Conservation (phyloP, 73 alveolate genomes). For the Paramecium biaurelia region DNA sequence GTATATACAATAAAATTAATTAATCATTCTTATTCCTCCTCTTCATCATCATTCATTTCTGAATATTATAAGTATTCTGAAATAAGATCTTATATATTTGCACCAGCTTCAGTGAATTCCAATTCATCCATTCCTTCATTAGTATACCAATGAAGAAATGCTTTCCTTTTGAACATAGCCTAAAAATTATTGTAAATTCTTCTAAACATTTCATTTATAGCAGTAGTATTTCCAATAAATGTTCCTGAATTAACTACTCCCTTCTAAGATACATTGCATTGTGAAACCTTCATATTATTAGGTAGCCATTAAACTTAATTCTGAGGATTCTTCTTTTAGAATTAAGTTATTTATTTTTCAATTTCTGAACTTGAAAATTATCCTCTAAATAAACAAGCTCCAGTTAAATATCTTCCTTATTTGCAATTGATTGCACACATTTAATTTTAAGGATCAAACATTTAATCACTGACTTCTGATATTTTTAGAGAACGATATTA, state of each 20-base stretch:
- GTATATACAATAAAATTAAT: background rate
- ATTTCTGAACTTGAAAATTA: slow-evolving; percentile 72
- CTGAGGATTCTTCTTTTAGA: slow-evolving; percentile 77
- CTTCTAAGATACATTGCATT: slow-evolving; percentile 49
- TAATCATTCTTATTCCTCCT: background rate
- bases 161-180: slow-evolving; percentile 69
- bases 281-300: background rate
- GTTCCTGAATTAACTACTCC: slow-evolving; percentile 34
- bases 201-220: slow-evolving; percentile 62
- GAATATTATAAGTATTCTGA: slow-evolving; percentile 76
- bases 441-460: slow-evolving; percentile 50
- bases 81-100: slow-evolving; percentile 35
- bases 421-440: slow-evolving; percentile 43
- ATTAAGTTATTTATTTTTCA: slow-evolving; percentile 81
- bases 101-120: slow-evolving; percentile 29
- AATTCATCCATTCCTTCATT: slow-evolving; percentile 73
- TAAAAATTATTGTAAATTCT: slow-evolving; percentile 63
- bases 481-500: background rate
- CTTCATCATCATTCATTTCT: background rate
- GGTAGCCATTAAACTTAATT: slow-evolving; percentile 61
- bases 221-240: slow-evolving; percentile 52
- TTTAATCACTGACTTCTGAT: slow-evolving; percentile 8
- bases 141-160: slow-evolving; percentile 66
- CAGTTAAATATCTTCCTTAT: slow-evolving; percentile 33
- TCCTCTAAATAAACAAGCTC: slow-evolving; percentile 35